Evolutionary conservation across 306 rosid species (phyloP).

Genomic region (Lablab purpureus): DNA sequence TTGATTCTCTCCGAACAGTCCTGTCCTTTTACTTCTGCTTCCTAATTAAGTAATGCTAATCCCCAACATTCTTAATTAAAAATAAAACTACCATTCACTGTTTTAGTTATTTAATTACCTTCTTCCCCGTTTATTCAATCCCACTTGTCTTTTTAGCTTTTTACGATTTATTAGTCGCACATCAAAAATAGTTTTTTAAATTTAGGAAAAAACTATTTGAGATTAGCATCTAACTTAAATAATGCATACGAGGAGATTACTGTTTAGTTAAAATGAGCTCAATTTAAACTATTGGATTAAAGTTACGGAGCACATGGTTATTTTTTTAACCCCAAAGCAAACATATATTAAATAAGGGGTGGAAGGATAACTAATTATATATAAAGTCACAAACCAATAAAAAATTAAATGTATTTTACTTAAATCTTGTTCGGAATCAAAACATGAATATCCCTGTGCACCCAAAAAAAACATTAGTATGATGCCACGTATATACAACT

Average conservation of each 20-base stretch:
- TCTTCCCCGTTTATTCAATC: background rate
- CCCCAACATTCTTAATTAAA: conserved; percentile 2
- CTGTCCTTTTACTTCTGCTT: background rate
- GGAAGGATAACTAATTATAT: too few relatives aligned
- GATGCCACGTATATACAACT: too few relatives aligned
- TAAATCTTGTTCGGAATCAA: too few relatives aligned
- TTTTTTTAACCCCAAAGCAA: too few relatives aligned
- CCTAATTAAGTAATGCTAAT: background rate
- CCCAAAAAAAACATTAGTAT: too few relatives aligned
- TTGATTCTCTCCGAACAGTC: conserved; percentile 24
- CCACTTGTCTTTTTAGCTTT: background rate
- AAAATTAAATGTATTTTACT: too few relatives aligned
- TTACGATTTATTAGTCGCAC: background rate
- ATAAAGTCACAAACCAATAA: too few relatives aligned
- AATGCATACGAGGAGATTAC: background rate
- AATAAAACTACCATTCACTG: background rate
- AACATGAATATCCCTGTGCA: too few relatives aligned
- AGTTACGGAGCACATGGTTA: background rate
- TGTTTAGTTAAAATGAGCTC: background rate
- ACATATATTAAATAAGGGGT: too few relatives aligned
- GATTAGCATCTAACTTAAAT: background rate
- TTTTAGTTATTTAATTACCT: background rate
- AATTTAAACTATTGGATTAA: background rate
- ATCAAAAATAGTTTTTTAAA: background rate
- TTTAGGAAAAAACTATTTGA: background rate